Base-by-base conservation (phyloP, 106 monocot species). In the Dendrobium nobile region DNA sequence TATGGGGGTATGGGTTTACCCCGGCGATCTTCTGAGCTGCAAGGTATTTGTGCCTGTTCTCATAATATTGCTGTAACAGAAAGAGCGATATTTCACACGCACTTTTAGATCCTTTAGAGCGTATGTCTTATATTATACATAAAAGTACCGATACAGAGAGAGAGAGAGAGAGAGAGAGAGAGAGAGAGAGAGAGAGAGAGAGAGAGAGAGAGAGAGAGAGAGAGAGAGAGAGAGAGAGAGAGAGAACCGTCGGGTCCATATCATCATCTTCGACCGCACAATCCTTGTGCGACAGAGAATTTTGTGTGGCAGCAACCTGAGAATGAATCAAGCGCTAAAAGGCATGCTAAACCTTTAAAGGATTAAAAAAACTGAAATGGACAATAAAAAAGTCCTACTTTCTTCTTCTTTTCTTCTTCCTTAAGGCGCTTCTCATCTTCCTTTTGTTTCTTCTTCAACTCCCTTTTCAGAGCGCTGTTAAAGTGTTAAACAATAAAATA, bases 1-100 rank as follows among this genome's bases (percentile, higher is more conserved):
- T 97, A 79, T 94, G 94, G 5, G 96, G 96, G 76, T 97, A 97
- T 26, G 90, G 92, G 73, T 96, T 92, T 55, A 75, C 26, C 37
- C 89, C 92, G 20, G 83, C 22, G 5, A 70, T 67, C 82, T 92
- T 94, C 18, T 85, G 54, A 18, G 87, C 59, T 22, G 86, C 78
- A 54, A 98, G 85, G 15, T 78, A 68, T 81, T 86, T 92, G 82
- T 91, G 75, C 79, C 97, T 89, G 83, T 92, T 98, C 82, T 94
- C 90, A 89, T 82, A 89, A 78, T 92, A 98, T 94, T 94, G 92
- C 94, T 92, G 90, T 27, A 80, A 77, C 18, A 43, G 18, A 22
- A 54, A 78, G 6, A 75, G 65, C 44, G 58, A 70, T 77, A 2
- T 27, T 2, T 48, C 9, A 59, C 0, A 65, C 22, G 22, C 64